These are phyloP conservation scores for Amyloporia xantha DNA, from an alignment of 768 basidiomycete species.

Conservation along the genomic window DNA sequence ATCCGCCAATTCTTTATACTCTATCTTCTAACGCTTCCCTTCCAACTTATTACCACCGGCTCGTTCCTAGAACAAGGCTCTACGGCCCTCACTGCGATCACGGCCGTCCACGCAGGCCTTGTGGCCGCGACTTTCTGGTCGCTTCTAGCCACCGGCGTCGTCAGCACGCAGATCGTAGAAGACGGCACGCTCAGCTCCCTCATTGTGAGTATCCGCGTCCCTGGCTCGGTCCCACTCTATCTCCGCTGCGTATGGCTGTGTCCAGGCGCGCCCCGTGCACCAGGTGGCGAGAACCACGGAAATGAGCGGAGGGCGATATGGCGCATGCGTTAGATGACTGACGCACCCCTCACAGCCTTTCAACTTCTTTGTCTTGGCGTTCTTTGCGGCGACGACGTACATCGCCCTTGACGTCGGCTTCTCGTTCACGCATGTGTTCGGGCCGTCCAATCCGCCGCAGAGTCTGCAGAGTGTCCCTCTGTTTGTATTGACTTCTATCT, in stretches of 20 bases:
- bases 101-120: constrained; percentile 74
- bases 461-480: constrained; percentile 62
- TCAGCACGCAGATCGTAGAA: constrained; percentile 88
- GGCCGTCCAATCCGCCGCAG: constrained; percentile 49
- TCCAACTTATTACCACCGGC: constrained; percentile 80
- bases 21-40: constrained; percentile 65
- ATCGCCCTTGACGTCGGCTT: constrained; percentile 80
- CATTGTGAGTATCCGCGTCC: constrained; percentile 38
- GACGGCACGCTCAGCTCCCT: constrained; percentile 75
- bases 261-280: no score
- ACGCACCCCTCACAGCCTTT: constrained; percentile 46
- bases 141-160: constrained; percentile 66
- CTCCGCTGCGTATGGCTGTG: no score
- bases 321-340: no score
- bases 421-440: constrained; percentile 53
- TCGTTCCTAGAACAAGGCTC: constrained; percentile 74
- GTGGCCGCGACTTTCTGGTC: constrained; percentile 78
- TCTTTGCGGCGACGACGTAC: constrained; percentile 73
- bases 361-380: constrained; percentile 42
- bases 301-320: no score
- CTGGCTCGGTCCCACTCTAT: not conserved
- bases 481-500: constrained; percentile 75
- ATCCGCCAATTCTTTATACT: constrained; percentile 56
- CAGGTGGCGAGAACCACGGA: no score
- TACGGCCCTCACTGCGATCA: constrained; percentile 58